Evolutionary conservation across 805 yeast species (phyloP).

Genomic region (Zygosaccharomyces pseudorouxii): DNA sequence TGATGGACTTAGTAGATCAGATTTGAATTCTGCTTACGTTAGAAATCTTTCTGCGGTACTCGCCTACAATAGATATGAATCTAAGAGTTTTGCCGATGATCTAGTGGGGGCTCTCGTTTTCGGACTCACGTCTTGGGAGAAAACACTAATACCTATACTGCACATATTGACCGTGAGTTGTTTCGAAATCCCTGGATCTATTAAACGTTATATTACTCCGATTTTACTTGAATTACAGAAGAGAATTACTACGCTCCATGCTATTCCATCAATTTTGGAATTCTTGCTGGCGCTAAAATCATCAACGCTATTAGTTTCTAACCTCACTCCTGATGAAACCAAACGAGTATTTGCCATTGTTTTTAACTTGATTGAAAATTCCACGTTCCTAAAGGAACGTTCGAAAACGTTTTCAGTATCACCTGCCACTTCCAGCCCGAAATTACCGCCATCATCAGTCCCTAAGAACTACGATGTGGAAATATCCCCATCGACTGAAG

Average conservation of each 20-base stretch:
- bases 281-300: slow-evolving; percentile 63
- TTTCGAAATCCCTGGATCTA: slow-evolving; percentile 70
- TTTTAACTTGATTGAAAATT: slow-evolving; percentile 70
- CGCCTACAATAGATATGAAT: slow-evolving; percentile 52
- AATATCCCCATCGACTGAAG: slow-evolving; percentile 48
- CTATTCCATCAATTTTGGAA: slow-evolving; percentile 71
- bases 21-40: slow-evolving; percentile 61
- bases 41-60: slow-evolving; percentile 58
- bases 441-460: slow-evolving; percentile 16
- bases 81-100: slow-evolving; percentile 57
- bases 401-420: slow-evolving; percentile 6
- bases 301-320: slow-evolving; percentile 61
- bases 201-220: slow-evolving; percentile 63
- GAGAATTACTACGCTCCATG: slow-evolving; percentile 61
- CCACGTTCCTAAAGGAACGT: slow-evolving; percentile 44
- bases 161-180: slow-evolving; percentile 74
- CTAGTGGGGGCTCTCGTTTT: slow-evolving; percentile 54
- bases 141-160: slow-evolving; percentile 71
- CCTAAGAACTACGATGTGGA: slow-evolving; percentile 48
- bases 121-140: slow-evolving; percentile 71
- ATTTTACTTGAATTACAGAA: slow-evolving; percentile 71
- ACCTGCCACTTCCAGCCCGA: not conserved
- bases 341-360: slow-evolving; percentile 80
- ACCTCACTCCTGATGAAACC: slow-evolving; percentile 71
- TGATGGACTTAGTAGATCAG: slow-evolving; percentile 46